These are phyloP conservation scores for Dissophora ornata DNA, from an alignment of 192 early-diverging fungal genomes.

Conservation along the genomic window DNA sequence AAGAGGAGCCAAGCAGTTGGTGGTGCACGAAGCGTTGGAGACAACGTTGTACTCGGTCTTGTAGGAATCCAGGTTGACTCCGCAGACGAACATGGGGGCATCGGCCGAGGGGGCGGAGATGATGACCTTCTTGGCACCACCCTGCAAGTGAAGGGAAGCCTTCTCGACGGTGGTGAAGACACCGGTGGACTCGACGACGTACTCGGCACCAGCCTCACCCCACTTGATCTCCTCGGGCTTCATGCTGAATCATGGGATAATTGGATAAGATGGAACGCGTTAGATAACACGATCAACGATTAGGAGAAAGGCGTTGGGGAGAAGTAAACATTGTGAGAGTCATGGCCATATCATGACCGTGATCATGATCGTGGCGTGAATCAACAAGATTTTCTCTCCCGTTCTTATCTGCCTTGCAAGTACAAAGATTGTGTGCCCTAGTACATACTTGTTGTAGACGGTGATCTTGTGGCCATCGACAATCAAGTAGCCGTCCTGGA, in stretches of 20 bases:
- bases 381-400: slow-evolving; percentile 9
- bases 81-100: slow-evolving; percentile 98
- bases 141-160: slow-evolving; percentile 87
- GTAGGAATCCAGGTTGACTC: slow-evolving; percentile 98
- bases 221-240: slow-evolving; percentile 93
- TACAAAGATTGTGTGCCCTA: background rate
- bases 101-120: slow-evolving; percentile 97
- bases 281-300: slow-evolving; percentile 2
- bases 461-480: slow-evolving; percentile 87
- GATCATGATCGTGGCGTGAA: slow-evolving; percentile 1
- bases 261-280: background rate
- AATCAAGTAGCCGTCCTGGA: slow-evolving; percentile 87
- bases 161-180: slow-evolving; percentile 96
- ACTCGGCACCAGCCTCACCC: slow-evolving; percentile 85
- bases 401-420: background rate
- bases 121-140: slow-evolving; percentile 98
- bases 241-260: slow-evolving; percentile 19
- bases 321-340: slow-evolving; percentile 1
- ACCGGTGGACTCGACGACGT: slow-evolving; percentile 99
- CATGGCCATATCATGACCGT: slow-evolving; percentile 1
- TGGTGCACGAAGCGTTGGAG: slow-evolving; percentile 99
- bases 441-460: slow-evolving; percentile 74
- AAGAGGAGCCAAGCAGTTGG: slow-evolving; percentile 98
- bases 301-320: background rate
- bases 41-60: slow-evolving; percentile 87